A percentile compares a stretch with the other conserved stretches of the same genome.
Evolutionary conservation across 2,329 filamentous ascomycete genomes (phyloP).

Genomic region (Pestalotiopsis sp.): DNA sequence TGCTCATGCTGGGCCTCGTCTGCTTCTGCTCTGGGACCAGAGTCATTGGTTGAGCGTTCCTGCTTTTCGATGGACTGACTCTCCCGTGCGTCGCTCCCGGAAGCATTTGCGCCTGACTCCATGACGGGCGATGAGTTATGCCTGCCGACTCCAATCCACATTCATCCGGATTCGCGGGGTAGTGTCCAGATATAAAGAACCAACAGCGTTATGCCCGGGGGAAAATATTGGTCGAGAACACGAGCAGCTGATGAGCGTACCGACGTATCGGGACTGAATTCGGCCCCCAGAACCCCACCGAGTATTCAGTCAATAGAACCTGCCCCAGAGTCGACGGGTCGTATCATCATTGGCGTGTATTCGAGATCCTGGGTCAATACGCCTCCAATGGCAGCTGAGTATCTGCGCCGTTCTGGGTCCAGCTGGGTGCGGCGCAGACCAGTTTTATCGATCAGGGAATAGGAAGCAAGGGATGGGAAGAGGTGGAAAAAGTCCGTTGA

Average conservation of each 20-base stretch:
- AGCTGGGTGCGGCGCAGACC: neutral
- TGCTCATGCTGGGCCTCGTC: neutral
- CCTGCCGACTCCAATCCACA: neutral
- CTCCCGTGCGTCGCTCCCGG: neutral
- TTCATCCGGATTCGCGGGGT: neutral
- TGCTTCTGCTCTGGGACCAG: neutral
- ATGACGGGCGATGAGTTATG: neutral
- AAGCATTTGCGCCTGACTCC: neutral
- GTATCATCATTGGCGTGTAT: neutral
- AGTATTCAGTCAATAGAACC: neutral
- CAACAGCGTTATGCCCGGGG: neutral
- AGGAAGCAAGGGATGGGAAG: neutral
- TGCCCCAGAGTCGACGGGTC: neutral
- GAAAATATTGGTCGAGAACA: neutral
- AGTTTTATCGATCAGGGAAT: neutral
- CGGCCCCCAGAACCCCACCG: neutral
- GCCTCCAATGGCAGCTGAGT: neutral
- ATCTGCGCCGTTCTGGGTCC: neutral
- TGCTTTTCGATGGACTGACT: constrained; percentile 4
- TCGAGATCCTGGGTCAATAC: neutral
- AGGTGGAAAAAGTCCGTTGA: neutral
- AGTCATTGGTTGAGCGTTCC: neutral
- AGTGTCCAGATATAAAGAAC: no score
- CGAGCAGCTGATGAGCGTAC: neutral
- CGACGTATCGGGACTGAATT: neutral